Evolutionary conservation across 2,329 filamentous ascomycete species (phyloP), one percentile per base, ranked within the genome.

Genomic region (Ophiocordyceps robertsii): DNA sequence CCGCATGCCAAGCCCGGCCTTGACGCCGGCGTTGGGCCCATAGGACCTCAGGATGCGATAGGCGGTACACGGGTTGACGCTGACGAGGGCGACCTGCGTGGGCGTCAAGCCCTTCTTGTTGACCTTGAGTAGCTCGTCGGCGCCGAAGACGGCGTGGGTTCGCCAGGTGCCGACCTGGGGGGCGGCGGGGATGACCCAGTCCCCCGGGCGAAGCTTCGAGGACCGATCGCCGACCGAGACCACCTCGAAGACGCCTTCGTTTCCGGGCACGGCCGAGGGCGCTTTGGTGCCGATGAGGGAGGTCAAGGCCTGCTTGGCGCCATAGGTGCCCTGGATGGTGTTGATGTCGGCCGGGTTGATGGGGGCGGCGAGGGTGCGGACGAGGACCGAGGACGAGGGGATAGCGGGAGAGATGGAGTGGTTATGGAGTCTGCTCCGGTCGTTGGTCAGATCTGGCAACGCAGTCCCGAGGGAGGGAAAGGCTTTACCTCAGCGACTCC

Each of bases 281-380:
- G 79, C 69, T 1, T 77, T 51, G 0, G 89, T 95, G 44, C 88
- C 84, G 43, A 98, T 77, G 1, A 77, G 64, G 6, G 79, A 80
- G 16, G 77, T 80, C 63, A 94, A 89, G 37, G 74, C 68, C 0
- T 89, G 88, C 59, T 87, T 87, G 38, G 80, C 80, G 47, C 90
- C 90, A 67, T 98, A 98, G 4, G 90, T 88, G 50, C 92, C 92
- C 69, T 98, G 92, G 56, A 98, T 85, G 55, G 90, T 90, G 70
- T 98, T 98, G 63, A 98, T 85, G 66, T 98, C 92, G 56, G 92
- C 89, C 21, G 92, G 92, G 67, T 98, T 98, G 62, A 98, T 86
- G 44, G 92, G 87, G 1, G 88, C 80, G 29, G 89, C 85, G 54
- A 98, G 84, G 54, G 92, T 82, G 61, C 87, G 86, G 46, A 98